Evolutionary conservation across 805 yeast species (phyloP).

Genomic region (Komagataella phaffii): DNA sequence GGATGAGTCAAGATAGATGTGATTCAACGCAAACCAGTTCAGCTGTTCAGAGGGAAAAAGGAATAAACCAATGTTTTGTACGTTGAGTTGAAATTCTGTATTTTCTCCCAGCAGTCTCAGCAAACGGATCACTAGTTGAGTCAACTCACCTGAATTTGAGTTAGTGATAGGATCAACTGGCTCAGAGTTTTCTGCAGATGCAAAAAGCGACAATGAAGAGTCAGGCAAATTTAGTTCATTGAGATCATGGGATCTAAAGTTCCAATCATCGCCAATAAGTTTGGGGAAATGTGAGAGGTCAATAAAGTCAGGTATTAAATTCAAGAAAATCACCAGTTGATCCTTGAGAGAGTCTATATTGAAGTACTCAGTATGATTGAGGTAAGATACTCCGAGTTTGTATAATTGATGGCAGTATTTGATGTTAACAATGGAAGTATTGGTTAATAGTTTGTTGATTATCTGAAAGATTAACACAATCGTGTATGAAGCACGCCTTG

Average conservation of each 20-base stretch:
- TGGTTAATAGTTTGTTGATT: constrained; percentile 29
- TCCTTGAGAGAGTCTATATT: constrained; percentile 26
- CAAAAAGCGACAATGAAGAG: not conserved
- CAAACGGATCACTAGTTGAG: not conserved
- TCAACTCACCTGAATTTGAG: not conserved
- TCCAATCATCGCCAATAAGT: constrained; percentile 14
- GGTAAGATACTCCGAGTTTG: constrained; percentile 22
- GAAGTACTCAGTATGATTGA: constrained; percentile 22
- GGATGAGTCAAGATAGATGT: not conserved
- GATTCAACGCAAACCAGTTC: not conserved
- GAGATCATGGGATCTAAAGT: constrained; percentile 3
- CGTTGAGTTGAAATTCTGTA: not conserved
- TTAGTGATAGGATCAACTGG: not conserved
- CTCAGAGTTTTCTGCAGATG: not conserved
- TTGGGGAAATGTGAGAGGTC: constrained; percentile 13
- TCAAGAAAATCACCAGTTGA: constrained; percentile 30
- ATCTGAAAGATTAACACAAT: constrained; percentile 23
- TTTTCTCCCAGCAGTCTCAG: not conserved
- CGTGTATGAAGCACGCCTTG: constrained; percentile 12
- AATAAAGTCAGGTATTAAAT: constrained; percentile 28
- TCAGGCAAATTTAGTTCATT: not conserved
- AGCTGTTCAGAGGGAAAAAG: not conserved
- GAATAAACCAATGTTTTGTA: not conserved
- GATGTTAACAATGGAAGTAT: constrained; percentile 27
- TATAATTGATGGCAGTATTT: constrained; percentile 22